Evolutionary conservation across 2,329 filamentous ascomycete genomes (phyloP), one percentile per base, ranked within the genome.

Genomic region (Acrodontium crateriforme): DNA sequence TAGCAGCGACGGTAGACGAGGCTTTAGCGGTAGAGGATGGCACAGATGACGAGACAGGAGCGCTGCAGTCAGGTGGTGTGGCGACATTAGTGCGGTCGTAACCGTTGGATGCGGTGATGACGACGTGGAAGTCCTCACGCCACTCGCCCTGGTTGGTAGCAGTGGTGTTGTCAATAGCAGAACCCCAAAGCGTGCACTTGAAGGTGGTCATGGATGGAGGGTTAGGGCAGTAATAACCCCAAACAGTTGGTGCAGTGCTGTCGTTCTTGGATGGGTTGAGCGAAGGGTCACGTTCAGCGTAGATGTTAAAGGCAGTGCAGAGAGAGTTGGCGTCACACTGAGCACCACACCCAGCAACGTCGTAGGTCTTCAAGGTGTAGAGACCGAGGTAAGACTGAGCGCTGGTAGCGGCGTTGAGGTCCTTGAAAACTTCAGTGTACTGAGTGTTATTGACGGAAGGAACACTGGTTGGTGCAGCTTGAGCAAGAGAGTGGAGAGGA

Each of bases 121-220:
- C 40, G 12, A 38, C 30, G 20, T 41, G 29, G 25, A 41, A 43
- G 13, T 41, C 27, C 22, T 35, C 27, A 12, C 39, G 36, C 18
- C 22, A 34, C 19, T 40, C 24, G 12, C 37, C 38, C 11, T 24
- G 21, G 35, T 43, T 41, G 28, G 35, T 41, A 9, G 38, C 38
- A 8, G 34, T 11, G 1, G n/a, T n/a, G n/a, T n/a, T n/a, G n/a
- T n/a, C n/a, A n/a, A n/a, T n/a, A n/a, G n/a, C n/a, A n/a, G 47
- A 48, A 11, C 49, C 44, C 41, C 41, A 51, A 18, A 49, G 38
- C 2, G 44, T 42, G 38, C 47, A 51, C 32, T 47, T 48, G 39
- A 42, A 49, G 34, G 41, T 42, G 14, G 47, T 48, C 31, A 48
- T 45, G 9, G 38, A 40, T 14, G 38, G 20, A 5, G 44, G 45